Conservation (phyloP, 371 early-diverging fungal species). For the Mucor mucedo region DNA sequence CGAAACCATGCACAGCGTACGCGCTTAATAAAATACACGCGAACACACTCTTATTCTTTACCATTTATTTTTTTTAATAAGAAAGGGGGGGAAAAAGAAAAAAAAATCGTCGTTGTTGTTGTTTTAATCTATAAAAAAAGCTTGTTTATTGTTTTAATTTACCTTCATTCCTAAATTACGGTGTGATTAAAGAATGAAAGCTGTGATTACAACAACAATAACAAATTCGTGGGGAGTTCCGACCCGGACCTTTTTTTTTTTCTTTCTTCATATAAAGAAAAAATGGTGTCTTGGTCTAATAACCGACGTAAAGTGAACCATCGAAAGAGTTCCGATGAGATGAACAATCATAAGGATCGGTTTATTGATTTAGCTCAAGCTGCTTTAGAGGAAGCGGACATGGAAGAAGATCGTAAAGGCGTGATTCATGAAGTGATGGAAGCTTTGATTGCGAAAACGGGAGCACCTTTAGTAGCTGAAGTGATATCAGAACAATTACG, state of each 20-base stretch:
- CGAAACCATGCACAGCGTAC: not conserved
- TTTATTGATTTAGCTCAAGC: constrained; percentile 56
- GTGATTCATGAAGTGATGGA: constrained; percentile 53
- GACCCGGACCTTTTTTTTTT: too few relatives aligned
- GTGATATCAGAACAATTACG: constrained; percentile 49
- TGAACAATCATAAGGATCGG: constrained; percentile 33
- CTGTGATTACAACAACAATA: too few relatives aligned
- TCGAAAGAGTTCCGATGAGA: not conserved
- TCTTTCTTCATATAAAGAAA: too few relatives aligned
- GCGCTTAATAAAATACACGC: not conserved
- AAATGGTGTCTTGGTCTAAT: too few relatives aligned
- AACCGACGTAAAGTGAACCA: too few relatives aligned
- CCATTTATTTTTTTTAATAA: not conserved
- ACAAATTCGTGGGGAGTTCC: too few relatives aligned
- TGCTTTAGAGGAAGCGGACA: constrained; percentile 50
- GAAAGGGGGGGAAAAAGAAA: too few relatives aligned
- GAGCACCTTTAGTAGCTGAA: constrained; percentile 49
- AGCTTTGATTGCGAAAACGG: constrained; percentile 45
- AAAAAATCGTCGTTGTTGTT: too few relatives aligned
- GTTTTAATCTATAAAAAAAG: too few relatives aligned
- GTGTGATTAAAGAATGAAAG: too few relatives aligned
- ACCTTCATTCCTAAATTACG: too few relatives aligned
- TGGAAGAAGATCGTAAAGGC: constrained; percentile 52
- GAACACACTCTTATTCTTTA: not conserved
- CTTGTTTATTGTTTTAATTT: too few relatives aligned